Evolutionary conservation across 768 basidiomycete species (phyloP).

Genomic region (Exsudoporus frostii): DNA sequence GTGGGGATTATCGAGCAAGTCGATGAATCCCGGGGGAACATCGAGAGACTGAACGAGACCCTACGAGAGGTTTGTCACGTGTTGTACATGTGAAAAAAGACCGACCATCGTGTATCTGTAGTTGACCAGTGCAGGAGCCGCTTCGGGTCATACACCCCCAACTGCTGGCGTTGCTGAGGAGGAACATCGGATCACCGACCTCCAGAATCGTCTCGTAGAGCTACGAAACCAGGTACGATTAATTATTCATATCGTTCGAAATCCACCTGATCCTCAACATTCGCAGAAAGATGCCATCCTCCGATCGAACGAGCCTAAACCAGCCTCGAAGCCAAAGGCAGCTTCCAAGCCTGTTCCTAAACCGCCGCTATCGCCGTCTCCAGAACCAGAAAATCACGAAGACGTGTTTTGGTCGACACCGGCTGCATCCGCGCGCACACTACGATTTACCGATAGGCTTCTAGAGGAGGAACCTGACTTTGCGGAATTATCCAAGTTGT

Average conservation of each 20-base stretch:
- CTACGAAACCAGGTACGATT: conserved; percentile 37
- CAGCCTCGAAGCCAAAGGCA: conserved; percentile 8
- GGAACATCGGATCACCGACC: conserved; percentile 40
- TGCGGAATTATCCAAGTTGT: conserved; percentile 43
- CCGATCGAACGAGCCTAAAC: conserved; percentile 19
- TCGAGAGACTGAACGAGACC: conserved; percentile 33
- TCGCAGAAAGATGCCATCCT: conserved; percentile 30
- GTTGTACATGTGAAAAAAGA: conserved; percentile 1
- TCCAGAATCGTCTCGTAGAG: conserved; percentile 42
- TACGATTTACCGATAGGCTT: conserved; percentile 62
- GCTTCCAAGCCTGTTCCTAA: conserved; percentile 9
- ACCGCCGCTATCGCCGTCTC: conserved; percentile 18
- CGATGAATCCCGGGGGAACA: conserved; percentile 35
- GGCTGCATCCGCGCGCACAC: conserved; percentile 46
- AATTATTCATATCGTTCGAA: background rate
- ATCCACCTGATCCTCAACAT: background rate
- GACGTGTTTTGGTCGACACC: conserved; percentile 66
- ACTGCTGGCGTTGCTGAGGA: conserved; percentile 36
- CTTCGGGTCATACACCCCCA: conserved; percentile 22
- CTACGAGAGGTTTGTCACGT: conserved; percentile 38
- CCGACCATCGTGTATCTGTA: conserved; percentile 2
- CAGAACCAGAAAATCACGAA: conserved; percentile 41
- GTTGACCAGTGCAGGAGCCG: conserved; percentile 15
- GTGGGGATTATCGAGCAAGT: conserved; percentile 38
- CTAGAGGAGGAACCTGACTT: conserved; percentile 64